phyloP scores from a whole-genome alignment of 2,329 filamentous ascomycete species.

The Didymella sp. region DNA sequence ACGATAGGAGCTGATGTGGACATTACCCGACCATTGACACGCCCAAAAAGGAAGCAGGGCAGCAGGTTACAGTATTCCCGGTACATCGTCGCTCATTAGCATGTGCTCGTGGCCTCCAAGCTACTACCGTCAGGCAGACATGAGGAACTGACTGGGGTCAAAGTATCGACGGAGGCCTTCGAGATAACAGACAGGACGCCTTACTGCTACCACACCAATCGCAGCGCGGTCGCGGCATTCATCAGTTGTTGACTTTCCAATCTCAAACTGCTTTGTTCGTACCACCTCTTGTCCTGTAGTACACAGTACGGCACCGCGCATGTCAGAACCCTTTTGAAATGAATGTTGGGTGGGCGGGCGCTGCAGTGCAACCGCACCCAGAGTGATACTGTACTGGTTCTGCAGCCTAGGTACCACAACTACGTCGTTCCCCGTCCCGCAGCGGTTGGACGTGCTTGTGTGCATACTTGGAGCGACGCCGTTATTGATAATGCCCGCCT shows the following conservation, averaged over 20 bases:
- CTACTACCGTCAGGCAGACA: slow-evolving; percentile 1
- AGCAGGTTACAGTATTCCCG: neutral
- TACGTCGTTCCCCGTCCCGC: slow-evolving; percentile 1
- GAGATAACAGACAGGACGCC: neutral
- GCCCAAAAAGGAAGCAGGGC: slow-evolving; percentile 1
- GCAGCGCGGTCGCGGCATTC: neutral
- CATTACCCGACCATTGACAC: slow-evolving; percentile 8
- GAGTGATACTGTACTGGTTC: slow-evolving; percentile 21
- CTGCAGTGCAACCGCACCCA: slow-evolving; percentile 37
- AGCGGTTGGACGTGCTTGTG: slow-evolving; percentile 2
- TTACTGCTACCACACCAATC: slow-evolving; percentile 6
- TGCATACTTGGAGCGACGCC: slow-evolving; percentile 1
- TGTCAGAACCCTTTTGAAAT: slow-evolving; percentile 39
- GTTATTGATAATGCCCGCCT: slow-evolving; percentile 15
- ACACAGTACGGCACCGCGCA: slow-evolving; percentile 30
- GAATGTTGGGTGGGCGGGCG: slow-evolving; percentile 27
- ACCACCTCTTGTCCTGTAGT: slow-evolving; percentile 12
- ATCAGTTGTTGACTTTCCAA: slow-evolving; percentile 7
- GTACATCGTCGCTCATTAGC: neutral
- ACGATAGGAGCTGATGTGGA: neutral
- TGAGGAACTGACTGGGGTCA: slow-evolving; percentile 4
- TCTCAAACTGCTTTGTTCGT: slow-evolving; percentile 25
- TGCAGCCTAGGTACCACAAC: slow-evolving; percentile 7
- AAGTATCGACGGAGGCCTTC: slow-evolving; percentile 2
- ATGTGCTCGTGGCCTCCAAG: neutral